These are phyloP conservation scores for Colletotrichum lini DNA, from an alignment of 2,329 filamentous ascomycete species.

Conservation along the genomic window DNA sequence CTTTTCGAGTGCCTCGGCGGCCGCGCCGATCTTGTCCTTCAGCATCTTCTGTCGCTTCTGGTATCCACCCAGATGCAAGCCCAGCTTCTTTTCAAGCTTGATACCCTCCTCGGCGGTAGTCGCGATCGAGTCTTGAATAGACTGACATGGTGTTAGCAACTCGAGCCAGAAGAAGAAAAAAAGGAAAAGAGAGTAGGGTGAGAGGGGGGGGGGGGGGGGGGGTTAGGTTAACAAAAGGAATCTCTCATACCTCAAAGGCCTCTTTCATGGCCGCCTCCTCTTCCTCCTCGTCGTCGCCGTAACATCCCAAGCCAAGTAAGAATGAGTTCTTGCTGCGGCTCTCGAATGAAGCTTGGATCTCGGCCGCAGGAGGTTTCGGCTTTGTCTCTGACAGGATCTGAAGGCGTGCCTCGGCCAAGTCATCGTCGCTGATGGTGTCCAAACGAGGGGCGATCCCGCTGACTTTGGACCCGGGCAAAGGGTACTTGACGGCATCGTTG, in stretches of 20 bases:
- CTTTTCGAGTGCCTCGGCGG: slow-evolving; percentile 80
- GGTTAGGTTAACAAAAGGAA: neutral
- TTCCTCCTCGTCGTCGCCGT: slow-evolving; percentile 82
- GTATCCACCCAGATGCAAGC: slow-evolving; percentile 89
- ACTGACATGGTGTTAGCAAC: slow-evolving; percentile 56
- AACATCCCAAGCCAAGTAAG: slow-evolving; percentile 86
- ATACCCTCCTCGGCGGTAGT: slow-evolving; percentile 83
- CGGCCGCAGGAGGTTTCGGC: slow-evolving; percentile 61
- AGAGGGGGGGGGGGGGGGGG: neutral
- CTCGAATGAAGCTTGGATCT: slow-evolving; percentile 69
- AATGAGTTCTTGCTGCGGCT: slow-evolving; percentile 67
- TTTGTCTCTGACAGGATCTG: slow-evolving; percentile 81
- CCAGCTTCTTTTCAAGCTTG: slow-evolving; percentile 95
- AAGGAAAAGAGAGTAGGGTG: too few relatives aligned
- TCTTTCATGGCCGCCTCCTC: slow-evolving; percentile 73
- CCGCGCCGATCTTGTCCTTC: slow-evolving; percentile 82
- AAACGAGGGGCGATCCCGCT: slow-evolving; percentile 73
- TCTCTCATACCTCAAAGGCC: slow-evolving; percentile 78
- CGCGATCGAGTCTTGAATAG: slow-evolving; percentile 80
- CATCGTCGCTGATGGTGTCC: slow-evolving; percentile 77
- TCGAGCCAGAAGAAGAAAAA: neutral
- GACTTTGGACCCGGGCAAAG: slow-evolving; percentile 77
- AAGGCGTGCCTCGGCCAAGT: slow-evolving; percentile 81
- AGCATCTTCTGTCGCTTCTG: slow-evolving; percentile 87
- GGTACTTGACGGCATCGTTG: slow-evolving; percentile 83